phyloP scores from a whole-genome alignment of 352 stramenopile genomes.

The Phytophthora idaei region DNA sequence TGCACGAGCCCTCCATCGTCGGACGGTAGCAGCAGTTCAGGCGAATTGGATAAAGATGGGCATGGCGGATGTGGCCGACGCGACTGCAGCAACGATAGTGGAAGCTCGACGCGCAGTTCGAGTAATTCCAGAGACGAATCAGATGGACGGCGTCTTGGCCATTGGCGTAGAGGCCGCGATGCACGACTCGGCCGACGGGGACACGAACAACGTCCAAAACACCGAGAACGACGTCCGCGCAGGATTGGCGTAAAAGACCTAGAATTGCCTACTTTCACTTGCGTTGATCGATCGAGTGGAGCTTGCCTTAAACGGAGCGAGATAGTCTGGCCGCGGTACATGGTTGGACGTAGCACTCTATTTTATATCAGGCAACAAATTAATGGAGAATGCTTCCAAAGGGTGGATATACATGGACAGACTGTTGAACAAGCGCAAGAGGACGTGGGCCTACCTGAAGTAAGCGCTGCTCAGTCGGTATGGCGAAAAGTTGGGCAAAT shows the following conservation, averaged over 20 bases:
- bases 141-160: too few species aligned
- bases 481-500: background rate
- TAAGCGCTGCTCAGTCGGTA: constrained; percentile 1
- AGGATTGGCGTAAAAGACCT: background rate
- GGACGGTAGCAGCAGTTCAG: too few species aligned
- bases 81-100: too few species aligned
- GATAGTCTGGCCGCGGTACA: constrained; percentile 1
- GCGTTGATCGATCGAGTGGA: background rate
- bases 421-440: background rate
- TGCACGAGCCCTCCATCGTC: too few species aligned
- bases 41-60: too few species aligned
- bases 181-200: too few species aligned
- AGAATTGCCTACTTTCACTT: background rate
- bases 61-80: too few species aligned
- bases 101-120: too few species aligned
- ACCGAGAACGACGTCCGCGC: too few species aligned
- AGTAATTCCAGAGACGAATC: too few species aligned
- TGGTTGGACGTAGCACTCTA: constrained; percentile 5
- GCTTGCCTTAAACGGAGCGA: background rate
- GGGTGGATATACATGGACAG: constrained; percentile 7
- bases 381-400: background rate
- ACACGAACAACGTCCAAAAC: too few species aligned
- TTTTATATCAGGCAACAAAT: constrained; percentile 6
- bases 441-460: constrained; percentile 13
- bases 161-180: too few species aligned